Base-by-base conservation (phyloP, 148 eudicot species). In the Fagopyrum esculentum region DNA sequence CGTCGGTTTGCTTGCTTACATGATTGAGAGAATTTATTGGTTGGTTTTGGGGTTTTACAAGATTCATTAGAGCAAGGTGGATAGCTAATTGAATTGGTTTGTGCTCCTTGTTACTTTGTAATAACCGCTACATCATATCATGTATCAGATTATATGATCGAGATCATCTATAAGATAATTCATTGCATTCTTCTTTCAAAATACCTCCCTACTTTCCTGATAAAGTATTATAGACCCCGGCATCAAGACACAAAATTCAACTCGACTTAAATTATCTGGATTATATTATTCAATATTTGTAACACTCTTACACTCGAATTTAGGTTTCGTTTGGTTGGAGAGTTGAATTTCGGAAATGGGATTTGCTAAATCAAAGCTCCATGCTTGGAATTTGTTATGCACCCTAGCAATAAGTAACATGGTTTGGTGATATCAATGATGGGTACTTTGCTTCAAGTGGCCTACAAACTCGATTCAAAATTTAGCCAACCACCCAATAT, bases 11-110 rank as follows among this genome's bases (percentile, higher is more conserved):
- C 35, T 22, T 60, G 66, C 17, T 40, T 35, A 40, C 47, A 12
- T 66, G 71, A 66, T 66, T 43, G 71, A 66, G 30, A 44, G 6
- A 63, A 63, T 63, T 26, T 40, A 13, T 64, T 66, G 46, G 46
- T 66, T 66, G 47, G 71, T 66, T 64, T 40, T 40, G 70, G 70
- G 70, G 46, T 64, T 35, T 35, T 66, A 43, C 70, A 5, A n/a
- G 68, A 61, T 61, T 61, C 43, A 43, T 66, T 66, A 66, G 71
- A 46, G 30, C 68, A 9, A 61, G 43, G 47, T 66, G 13, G 46
- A 66, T 66, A 17, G 30, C 46, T 15, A 46, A 66, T 66, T 66
- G 9, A 66, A 66, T 66, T 40, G 47, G 71, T 66, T 43, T 43
- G 4, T 40, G 30, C 46, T 40, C 19, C 71, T 66, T 40, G 47